A percentile compares a stretch with the other conserved stretches of the same genome.
Evolutionary conservation across 2,329 filamentous ascomycete genomes (phyloP).

Genomic region (Alternaria metachromatica): DNA sequence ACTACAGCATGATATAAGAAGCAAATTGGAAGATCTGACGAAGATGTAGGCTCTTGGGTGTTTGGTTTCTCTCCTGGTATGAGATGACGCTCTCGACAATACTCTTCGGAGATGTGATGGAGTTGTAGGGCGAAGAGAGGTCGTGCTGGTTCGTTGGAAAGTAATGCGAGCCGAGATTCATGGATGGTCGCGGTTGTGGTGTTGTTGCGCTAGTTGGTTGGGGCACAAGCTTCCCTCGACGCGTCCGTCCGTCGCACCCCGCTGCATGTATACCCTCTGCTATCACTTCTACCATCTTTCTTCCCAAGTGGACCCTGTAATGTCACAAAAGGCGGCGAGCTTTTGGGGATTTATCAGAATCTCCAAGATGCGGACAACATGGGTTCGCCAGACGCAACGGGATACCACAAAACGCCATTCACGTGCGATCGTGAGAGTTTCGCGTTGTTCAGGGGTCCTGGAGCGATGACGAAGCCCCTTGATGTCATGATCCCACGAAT

Average conservation of each 20-base stretch:
- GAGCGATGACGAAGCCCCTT: slow-evolving; percentile 13
- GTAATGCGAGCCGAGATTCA: background rate
- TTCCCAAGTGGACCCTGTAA: background rate
- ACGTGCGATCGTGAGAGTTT: slow-evolving; percentile 14
- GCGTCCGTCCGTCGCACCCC: too few species aligned
- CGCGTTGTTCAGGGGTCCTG: slow-evolving; percentile 7
- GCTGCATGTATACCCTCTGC: too few species aligned
- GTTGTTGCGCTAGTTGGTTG: background rate
- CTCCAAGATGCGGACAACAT: background rate
- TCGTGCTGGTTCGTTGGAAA: background rate
- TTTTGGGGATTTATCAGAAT: background rate
- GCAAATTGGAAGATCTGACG: background rate
- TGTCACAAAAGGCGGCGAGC: background rate
- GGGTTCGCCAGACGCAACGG: background rate
- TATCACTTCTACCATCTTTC: background rate
- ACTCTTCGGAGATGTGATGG: background rate
- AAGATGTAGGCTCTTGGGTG: background rate
- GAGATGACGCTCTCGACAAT: background rate
- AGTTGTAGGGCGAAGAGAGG: background rate
- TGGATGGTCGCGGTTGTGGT: background rate
- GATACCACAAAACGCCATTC: background rate
- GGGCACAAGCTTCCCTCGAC: background rate
- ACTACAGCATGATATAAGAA: background rate
- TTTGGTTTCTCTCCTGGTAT: background rate
- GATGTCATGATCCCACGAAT: slow-evolving; percentile 10